A percentile compares a stretch with the other conserved stretches of the same genome.
phyloP scores from a whole-genome alignment of 768 basidiomycete species.

The Aureoboletus auriporus region DNA sequence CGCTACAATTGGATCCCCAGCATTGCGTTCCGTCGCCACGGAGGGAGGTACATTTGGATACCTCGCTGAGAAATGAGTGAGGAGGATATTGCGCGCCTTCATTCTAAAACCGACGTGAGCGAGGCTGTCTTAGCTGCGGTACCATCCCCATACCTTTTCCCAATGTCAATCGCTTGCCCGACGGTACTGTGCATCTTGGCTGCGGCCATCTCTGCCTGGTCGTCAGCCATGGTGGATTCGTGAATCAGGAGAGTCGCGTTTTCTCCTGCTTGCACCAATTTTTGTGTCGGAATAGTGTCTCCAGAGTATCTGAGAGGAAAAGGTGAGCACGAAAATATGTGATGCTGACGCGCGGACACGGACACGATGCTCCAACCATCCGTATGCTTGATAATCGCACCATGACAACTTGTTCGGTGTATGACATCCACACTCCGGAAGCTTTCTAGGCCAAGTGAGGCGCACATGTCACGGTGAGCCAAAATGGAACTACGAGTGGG shows the following conservation, averaged over 20 bases:
- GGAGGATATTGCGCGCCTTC: constrained; percentile 78
- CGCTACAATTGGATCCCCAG: constrained; percentile 49
- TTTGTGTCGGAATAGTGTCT: constrained; percentile 78
- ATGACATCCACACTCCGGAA: constrained; percentile 68
- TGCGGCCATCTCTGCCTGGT: constrained; percentile 66
- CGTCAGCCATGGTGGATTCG: constrained; percentile 90
- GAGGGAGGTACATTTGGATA: constrained; percentile 81
- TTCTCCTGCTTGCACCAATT: constrained; percentile 59
- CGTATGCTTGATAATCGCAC: constrained; percentile 58
- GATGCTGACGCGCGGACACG: constrained; percentile 8
- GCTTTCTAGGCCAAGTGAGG: constrained; percentile 50
- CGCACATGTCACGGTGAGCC: constrained; percentile 44
- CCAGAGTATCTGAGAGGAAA: constrained; percentile 70
- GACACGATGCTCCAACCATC: constrained; percentile 51
- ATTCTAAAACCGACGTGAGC: constrained; percentile 48
- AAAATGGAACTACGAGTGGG: constrained; percentile 36
- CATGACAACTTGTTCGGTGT: constrained; percentile 74
- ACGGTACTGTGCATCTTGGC: constrained; percentile 88
- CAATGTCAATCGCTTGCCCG: constrained; percentile 81
- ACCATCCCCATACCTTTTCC: constrained; percentile 49
- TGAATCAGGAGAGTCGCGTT: constrained; percentile 84
- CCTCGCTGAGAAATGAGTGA: constrained; percentile 94
- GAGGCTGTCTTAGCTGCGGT: neutral
- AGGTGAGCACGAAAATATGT: neutral
- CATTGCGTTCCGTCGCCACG: constrained; percentile 16